A percentile compares a stretch with the other conserved stretches of the same genome.
These are phyloP conservation scores for Populus hybrid DNA, from an alignment of 441 rosid genomes.

Conservation along the genomic window DNA sequence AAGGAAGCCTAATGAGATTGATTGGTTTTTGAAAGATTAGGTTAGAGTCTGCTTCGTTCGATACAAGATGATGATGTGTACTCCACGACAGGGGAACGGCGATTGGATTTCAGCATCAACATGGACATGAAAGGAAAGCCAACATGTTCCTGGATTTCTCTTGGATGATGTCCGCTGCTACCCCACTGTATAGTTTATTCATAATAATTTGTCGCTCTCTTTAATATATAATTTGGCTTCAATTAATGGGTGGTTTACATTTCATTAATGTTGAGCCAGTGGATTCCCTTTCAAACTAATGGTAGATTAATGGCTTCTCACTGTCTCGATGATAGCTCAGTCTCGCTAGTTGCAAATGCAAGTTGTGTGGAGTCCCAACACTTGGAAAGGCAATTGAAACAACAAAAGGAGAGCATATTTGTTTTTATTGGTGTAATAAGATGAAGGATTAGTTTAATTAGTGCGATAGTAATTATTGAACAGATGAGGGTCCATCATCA, in stretches of 20 bases:
- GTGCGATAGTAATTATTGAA: conserved; percentile 31
- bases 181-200: conserved; percentile 21
- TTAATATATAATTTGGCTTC: conserved; percentile 17
- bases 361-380: conserved; percentile 23
- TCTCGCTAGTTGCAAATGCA: background rate
- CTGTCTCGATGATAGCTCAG: conserved; percentile 19
- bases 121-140: conserved; percentile 21
- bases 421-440: conserved; percentile 1
- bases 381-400: conserved; percentile 20
- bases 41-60: conserved; percentile 9
- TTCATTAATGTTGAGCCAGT: conserved; percentile 40
- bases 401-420: conserved; percentile 21
- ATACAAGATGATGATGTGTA: conserved; percentile 23
- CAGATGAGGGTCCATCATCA: conserved; percentile 29
- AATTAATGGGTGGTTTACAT: conserved; percentile 42
- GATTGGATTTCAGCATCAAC: conserved; percentile 21
- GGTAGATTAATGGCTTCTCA: conserved; percentile 19
- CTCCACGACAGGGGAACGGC: conserved; percentile 24
- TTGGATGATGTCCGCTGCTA: conserved; percentile 16
- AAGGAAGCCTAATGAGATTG: background rate
- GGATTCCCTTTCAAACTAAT: conserved; percentile 37
- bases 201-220: background rate
- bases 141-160: conserved; percentile 17
- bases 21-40: conserved; percentile 12
- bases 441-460: conserved; percentile 4